Evolutionary conservation across 192 early-diverging fungal genomes (phyloP).

Genomic region (Mortierella claussenii): DNA sequence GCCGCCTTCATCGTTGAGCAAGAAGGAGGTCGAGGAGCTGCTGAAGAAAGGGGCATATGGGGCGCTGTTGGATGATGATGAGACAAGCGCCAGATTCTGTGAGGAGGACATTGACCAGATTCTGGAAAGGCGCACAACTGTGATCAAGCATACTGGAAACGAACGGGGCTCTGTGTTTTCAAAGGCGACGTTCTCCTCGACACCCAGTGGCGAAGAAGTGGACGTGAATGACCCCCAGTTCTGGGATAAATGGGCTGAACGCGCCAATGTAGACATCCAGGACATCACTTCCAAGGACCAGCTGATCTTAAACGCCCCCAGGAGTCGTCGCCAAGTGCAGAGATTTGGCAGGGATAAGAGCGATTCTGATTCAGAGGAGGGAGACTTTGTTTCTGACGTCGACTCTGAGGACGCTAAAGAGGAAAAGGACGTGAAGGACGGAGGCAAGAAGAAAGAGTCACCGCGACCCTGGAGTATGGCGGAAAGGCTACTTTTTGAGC

Average conservation of each 20-base stretch:
- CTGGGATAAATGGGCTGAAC: constrained; percentile 88
- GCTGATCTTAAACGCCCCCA: constrained; percentile 74
- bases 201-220: constrained; percentile 59
- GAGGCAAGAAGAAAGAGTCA: constrained; percentile 45
- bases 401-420: constrained; percentile 55
- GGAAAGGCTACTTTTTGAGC: constrained; percentile 65
- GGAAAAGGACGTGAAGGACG: constrained; percentile 28
- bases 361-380: constrained; percentile 58
- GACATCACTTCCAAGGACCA: constrained; percentile 62
- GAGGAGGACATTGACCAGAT: constrained; percentile 93
- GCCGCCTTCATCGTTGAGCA: constrained; percentile 68
- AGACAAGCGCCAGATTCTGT: constrained; percentile 78
- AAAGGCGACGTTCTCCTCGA: constrained; percentile 79
- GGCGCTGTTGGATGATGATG: constrained; percentile 87
- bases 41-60: constrained; percentile 92
- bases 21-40: constrained; percentile 85
- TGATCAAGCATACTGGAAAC: constrained; percentile 79
- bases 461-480: constrained; percentile 62
- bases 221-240: constrained; percentile 89
- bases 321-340: constrained; percentile 71
- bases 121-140: constrained; percentile 79
- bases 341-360: constrained; percentile 54
- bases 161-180: constrained; percentile 84
- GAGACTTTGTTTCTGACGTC: constrained; percentile 58
- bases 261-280: constrained; percentile 76